Base-by-base conservation (phyloP, 192 early-diverging fungal species). In the Chytriomyces confervae region DNA sequence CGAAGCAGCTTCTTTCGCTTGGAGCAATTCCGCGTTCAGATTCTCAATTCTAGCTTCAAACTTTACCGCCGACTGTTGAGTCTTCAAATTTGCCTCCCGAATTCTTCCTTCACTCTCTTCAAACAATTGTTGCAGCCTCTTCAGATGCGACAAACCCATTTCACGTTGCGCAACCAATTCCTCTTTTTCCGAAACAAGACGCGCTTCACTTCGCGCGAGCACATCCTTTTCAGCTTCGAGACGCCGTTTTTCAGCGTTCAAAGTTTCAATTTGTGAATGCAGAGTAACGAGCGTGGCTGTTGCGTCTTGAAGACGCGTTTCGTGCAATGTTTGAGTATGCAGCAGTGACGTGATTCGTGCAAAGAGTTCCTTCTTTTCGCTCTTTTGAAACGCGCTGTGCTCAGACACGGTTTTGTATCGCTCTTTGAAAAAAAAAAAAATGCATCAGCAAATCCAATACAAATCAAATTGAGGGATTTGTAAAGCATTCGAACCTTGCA, bases 361-460 rank as follows among this genome's bases (percentile, higher is more conserved):
- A 61, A 90, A 89, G 53, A 93, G 80, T 65, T 92, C 88, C 2
- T 84, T 72, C 48, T 91, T 87, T 66, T 95, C 92, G 6, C 83
- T 86, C 48, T 76, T 81, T 64, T 88, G 89, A n/a, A 85, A 82
- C 16, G 86, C 85, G 50, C 81, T 76, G 57, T 86, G 89, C 43
- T 86, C 74, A 7, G 81, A 66, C 20, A 93, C 77, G 50, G 87
- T 81, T 70, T 92, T 85, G 84, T 91, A 90, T n/a, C 92, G 89
- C 61, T 88, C 84, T 80, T 23, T 13, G 36, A n/a, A n/a, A n/a
- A n/a, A n/a, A n/a, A n/a, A n/a, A n/a, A n/a, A n/a, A n/a, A n/a
- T n/a, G n/a, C n/a, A n/a, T n/a, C n/a, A n/a, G n/a, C n/a, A n/a
- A n/a, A n/a, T n/a, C n/a, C n/a, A n/a, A n/a, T n/a, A n/a, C n/a